These are phyloP conservation scores for Musa balbisiana DNA, from an alignment of 202 grass and related monocot species.

Conservation along the genomic window DNA sequence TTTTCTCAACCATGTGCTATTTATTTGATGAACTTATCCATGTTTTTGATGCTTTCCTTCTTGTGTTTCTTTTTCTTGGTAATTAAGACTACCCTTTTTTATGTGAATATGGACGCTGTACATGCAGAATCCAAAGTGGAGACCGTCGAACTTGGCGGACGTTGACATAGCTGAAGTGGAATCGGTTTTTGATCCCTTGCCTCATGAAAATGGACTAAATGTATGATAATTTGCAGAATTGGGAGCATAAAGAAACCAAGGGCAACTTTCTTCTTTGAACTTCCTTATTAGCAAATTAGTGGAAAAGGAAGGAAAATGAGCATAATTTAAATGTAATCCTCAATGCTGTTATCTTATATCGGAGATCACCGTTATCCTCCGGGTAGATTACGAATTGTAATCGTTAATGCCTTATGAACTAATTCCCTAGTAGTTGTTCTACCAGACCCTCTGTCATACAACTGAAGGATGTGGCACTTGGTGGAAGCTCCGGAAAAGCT, in stretches of 20 bases:
- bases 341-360: too few relatives aligned
- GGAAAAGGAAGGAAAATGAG: too few relatives aligned
- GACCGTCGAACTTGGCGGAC: slow-evolving; percentile 55
- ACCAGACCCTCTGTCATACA: background rate
- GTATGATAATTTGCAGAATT: slow-evolving; percentile 31
- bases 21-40: too few relatives aligned
- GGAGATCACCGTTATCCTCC: too few relatives aligned
- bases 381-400: too few relatives aligned
- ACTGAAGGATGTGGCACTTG: too few relatives aligned
- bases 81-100: background rate
- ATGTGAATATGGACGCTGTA: background rate
- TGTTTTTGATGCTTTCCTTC: too few relatives aligned
- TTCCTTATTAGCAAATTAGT: too few relatives aligned
- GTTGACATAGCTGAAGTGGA: slow-evolving; percentile 63
- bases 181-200: slow-evolving; percentile 65
- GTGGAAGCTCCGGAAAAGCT: background rate
- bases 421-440: background rate
- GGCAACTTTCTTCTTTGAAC: background rate
- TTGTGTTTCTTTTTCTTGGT: too few relatives aligned
- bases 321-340: too few relatives aligned
- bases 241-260: background rate
- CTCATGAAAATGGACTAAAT: slow-evolving; percentile 43
- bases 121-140: slow-evolving; percentile 85
- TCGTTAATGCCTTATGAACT: too few relatives aligned
- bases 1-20: too few relatives aligned